Conservation (phyloP, 2,329 filamentous ascomycete genomes). For the Arthroderma uncinatum region DNA sequence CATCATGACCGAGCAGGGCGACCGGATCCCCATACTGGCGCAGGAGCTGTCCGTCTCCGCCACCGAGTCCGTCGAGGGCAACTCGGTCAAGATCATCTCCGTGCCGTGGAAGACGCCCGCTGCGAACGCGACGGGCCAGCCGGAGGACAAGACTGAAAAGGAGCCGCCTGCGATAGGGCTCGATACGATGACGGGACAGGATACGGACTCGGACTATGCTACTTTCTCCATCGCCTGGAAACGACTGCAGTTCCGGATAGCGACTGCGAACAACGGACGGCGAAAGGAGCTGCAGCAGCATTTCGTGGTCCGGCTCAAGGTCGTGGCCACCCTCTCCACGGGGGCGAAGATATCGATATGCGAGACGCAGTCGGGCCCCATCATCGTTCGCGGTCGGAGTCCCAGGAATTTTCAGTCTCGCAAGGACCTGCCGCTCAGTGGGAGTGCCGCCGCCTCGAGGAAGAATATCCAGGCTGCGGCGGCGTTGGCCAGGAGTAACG, state of each 20-base stretch:
- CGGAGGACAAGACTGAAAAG: constrained; percentile 60
- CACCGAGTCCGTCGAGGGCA: constrained; percentile 88
- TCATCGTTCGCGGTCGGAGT: constrained; percentile 86
- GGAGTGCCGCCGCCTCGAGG: constrained; percentile 65
- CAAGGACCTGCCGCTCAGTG: constrained; percentile 81
- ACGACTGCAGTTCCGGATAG: constrained; percentile 82
- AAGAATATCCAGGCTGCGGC: constrained; percentile 47
- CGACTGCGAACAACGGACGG: constrained; percentile 90
- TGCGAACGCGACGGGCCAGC: constrained; percentile 55
- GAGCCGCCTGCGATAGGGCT: constrained; percentile 76
- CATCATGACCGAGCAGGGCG: constrained; percentile 71
- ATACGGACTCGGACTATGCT: constrained; percentile 70
- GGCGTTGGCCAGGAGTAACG: constrained; percentile 20
- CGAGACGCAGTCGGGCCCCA: constrained; percentile 76
- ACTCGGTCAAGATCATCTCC: constrained; percentile 83
- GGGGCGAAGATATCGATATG: constrained; percentile 71
- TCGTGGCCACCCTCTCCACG: constrained; percentile 70
- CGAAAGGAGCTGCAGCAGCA: constrained; percentile 93
- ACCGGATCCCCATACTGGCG: constrained; percentile 67
- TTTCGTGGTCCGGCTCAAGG: constrained; percentile 80
- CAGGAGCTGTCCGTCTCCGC: constrained; percentile 85
- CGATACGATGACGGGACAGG: constrained; percentile 52
- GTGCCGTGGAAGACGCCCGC: constrained; percentile 97
- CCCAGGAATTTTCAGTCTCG: constrained; percentile 89
- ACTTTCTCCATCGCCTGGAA: constrained; percentile 93